These are phyloP conservation scores for Spathaspora boniae DNA, from an alignment of 805 yeast species.

Conservation along the genomic window DNA sequence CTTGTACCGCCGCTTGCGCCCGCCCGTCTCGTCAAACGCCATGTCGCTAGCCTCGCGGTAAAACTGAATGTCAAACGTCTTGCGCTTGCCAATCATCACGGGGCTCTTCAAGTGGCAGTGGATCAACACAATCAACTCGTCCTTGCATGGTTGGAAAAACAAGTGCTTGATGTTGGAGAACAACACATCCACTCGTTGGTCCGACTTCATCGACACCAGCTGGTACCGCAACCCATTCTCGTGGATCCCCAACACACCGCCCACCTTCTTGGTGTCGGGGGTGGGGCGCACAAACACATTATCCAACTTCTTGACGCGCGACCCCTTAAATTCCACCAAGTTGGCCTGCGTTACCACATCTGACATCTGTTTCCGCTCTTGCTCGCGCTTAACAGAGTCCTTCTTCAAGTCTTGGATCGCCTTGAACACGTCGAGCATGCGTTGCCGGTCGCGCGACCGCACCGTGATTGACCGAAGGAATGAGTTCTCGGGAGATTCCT, in stretches of 20 bases:
- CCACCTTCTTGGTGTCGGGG: slow-evolving; percentile 94
- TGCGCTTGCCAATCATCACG: slow-evolving; percentile 91
- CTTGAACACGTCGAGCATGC: slow-evolving; percentile 86
- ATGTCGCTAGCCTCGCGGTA: slow-evolving; percentile 96
- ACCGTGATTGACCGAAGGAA: slow-evolving; percentile 84
- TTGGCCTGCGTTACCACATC: slow-evolving; percentile 93
- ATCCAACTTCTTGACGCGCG: slow-evolving; percentile 83
- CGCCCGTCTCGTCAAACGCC: slow-evolving; percentile 96
- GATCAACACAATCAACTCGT: slow-evolving; percentile 86
- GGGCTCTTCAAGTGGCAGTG: slow-evolving; percentile 93
- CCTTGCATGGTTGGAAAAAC: slow-evolving; percentile 94
- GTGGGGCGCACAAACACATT: slow-evolving; percentile 90
- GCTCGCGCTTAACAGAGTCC: slow-evolving; percentile 85
- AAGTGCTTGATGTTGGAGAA: slow-evolving; percentile 90
- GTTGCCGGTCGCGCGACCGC: slow-evolving; percentile 85
- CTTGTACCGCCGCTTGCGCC: slow-evolving; percentile 78
- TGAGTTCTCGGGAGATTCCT: slow-evolving; percentile 79
- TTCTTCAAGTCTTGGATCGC: slow-evolving; percentile 90
- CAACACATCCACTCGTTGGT: slow-evolving; percentile 81
- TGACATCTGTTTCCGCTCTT: slow-evolving; percentile 85
- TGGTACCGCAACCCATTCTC: slow-evolving; percentile 95
- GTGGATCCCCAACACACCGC: slow-evolving; percentile 87
- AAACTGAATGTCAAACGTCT: slow-evolving; percentile 92
- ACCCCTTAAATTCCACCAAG: slow-evolving; percentile 74
- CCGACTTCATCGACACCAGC: slow-evolving; percentile 77